These are phyloP conservation scores for Lachnellula suecica DNA, from an alignment of 2,329 filamentous ascomycete species.

Conservation along the genomic window DNA sequence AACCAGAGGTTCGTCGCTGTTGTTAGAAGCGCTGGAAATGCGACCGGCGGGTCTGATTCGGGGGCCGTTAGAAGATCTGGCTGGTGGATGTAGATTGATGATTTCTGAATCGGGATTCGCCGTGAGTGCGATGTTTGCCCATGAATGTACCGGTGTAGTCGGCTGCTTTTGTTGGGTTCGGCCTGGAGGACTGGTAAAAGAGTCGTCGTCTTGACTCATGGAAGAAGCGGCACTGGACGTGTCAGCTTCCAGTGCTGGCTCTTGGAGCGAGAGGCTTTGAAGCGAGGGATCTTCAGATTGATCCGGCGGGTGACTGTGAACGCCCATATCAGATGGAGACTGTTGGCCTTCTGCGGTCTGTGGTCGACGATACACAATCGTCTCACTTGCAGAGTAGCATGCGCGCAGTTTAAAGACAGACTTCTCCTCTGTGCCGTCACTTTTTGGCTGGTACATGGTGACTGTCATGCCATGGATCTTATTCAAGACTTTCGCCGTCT, in stretches of 20 bases:
- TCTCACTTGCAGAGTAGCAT: neutral
- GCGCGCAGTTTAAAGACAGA: neutral
- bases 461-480: conserved; percentile 13
- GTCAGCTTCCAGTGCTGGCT: conserved; percentile 2
- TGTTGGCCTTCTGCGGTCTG: neutral
- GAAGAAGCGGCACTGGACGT: neutral
- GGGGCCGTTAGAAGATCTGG: neutral
- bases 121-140: conserved; percentile 27
- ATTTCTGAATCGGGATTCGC: conserved; percentile 12
- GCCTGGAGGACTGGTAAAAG: neutral
- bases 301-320: conserved; percentile 5
- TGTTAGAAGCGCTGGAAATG: conserved; percentile 10
- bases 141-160: conserved; percentile 18
- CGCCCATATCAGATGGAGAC: neutral
- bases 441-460: neutral
- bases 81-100: conserved; percentile 19
- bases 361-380: neutral
- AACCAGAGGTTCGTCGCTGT: conserved; percentile 12
- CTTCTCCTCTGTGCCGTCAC: neutral
- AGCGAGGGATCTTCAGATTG: neutral
- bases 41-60: conserved; percentile 16
- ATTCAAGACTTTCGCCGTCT: conserved; percentile 12
- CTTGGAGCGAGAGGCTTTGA: neutral
- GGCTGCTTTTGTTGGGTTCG: neutral
- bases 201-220: neutral